Percentiles rank a stretch among this genome's conserved stretches.
phyloP scores from a whole-genome alignment of 2,329 filamentous ascomycete species.

The Hymenoscyphus occultus region DNA sequence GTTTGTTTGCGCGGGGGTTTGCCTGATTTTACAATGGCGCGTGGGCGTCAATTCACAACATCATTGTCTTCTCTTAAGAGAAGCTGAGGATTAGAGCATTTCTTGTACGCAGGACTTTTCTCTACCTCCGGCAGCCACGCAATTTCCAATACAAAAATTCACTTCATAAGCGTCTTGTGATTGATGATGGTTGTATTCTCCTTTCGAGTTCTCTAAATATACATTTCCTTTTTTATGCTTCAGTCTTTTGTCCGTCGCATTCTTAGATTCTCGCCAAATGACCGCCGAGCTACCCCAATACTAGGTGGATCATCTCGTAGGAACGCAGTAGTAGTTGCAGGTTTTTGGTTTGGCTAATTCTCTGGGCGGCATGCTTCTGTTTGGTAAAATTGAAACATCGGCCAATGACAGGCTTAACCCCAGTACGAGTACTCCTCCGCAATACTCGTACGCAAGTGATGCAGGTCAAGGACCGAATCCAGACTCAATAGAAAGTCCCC shows the following conservation, averaged over 20 bases:
- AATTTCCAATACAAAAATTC: conserved; percentile 2
- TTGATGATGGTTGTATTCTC: neutral
- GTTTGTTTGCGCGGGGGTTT: conserved; percentile 16
- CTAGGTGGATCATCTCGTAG: too few species aligned
- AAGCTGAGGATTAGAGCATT: conserved; percentile 18
- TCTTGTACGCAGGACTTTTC: conserved; percentile 18
- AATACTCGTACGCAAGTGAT: neutral
- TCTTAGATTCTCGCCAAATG: too few species aligned
- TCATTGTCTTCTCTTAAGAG: conserved; percentile 22
- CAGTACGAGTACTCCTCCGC: neutral
- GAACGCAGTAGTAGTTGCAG: too few species aligned
- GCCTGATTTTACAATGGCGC: conserved; percentile 29
- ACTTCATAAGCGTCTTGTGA: too few species aligned
- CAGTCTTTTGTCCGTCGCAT: too few species aligned
- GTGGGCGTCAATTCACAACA: conserved; percentile 31
- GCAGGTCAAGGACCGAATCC: neutral
- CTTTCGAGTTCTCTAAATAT: neutral
- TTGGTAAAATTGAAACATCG: neutral
- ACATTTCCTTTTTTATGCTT: neutral
- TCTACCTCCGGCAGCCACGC: conserved; percentile 18
- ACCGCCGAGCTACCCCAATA: too few species aligned
- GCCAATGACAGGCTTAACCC: conserved; percentile 3
- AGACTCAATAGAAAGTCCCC: neutral
- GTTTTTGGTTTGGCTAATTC: too few species aligned
- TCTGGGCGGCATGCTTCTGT: neutral